A percentile compares a stretch with the other conserved stretches of the same genome.
These are phyloP conservation scores for Arthrinium puccinioides DNA, from an alignment of 2,329 filamentous ascomycete genomes.

Conservation along the genomic window DNA sequence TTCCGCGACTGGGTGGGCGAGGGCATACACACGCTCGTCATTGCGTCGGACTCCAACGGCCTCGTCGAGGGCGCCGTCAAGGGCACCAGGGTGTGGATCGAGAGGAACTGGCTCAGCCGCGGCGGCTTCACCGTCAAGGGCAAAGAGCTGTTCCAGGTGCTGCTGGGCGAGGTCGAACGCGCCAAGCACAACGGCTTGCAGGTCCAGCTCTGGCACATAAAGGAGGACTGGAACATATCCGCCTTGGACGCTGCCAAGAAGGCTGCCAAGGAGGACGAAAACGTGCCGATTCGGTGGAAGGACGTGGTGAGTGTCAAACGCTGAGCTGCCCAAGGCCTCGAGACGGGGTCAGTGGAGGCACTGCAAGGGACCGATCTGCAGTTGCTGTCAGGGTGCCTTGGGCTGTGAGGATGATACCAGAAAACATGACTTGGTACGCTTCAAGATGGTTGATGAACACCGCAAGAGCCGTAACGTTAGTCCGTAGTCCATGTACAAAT, in stretches of 20 bases:
- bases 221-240: slow-evolving; percentile 29
- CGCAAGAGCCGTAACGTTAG: too few species aligned
- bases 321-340: too few species aligned
- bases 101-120: slow-evolving; percentile 34
- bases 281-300: too few species aligned
- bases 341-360: too few species aligned
- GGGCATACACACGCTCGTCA: slow-evolving; percentile 31
- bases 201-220: slow-evolving; percentile 41
- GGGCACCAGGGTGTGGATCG: slow-evolving; percentile 34
- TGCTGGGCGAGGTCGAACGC: slow-evolving; percentile 33
- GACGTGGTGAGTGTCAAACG: too few species aligned
- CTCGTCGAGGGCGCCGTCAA: slow-evolving; percentile 36
- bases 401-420: too few species aligned
- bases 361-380: too few species aligned
- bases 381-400: too few species aligned
- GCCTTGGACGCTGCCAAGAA: slow-evolving; percentile 29
- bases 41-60: slow-evolving; percentile 48
- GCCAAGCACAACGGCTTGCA: slow-evolving; percentile 18
- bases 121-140: slow-evolving; percentile 34
- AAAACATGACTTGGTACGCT: too few species aligned
- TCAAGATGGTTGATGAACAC: too few species aligned
- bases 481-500: too few species aligned
- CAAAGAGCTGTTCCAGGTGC: slow-evolving; percentile 41
- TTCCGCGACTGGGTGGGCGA: slow-evolving; percentile 35
- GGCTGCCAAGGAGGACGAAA: too few species aligned